phyloP scores from a whole-genome alignment of 306 rosid genomes.

The Medicago arabica region DNA sequence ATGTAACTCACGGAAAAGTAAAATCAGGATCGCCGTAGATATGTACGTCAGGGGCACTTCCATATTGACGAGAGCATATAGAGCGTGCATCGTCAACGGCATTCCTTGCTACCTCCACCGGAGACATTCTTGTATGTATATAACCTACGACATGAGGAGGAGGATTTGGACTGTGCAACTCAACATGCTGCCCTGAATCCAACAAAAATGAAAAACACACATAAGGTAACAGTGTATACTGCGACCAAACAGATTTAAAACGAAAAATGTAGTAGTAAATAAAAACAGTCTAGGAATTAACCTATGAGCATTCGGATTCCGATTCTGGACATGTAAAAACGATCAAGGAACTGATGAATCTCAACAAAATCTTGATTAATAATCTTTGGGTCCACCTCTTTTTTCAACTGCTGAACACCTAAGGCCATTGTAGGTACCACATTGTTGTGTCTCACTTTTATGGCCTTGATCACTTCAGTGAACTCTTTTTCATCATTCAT shows the following conservation, averaged over 20 bases:
- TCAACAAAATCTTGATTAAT: constrained; percentile 66
- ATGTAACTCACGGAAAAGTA: constrained; percentile 85
- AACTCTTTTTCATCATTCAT: constrained; percentile 70
- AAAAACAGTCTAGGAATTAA: constrained; percentile 32
- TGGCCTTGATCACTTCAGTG: constrained; percentile 89
- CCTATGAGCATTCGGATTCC: constrained; percentile 99
- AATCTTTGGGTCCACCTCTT: constrained; percentile 59
- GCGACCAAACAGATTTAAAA: too few species aligned
- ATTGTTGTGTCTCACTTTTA: constrained; percentile 95
- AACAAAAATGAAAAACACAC: constrained; percentile 33
- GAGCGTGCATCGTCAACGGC: constrained; percentile 91
- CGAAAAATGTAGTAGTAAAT: too few species aligned
- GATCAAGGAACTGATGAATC: constrained; percentile 92
- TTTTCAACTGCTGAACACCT: constrained; percentile 97
- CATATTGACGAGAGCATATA: constrained; percentile 85
- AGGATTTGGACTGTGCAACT: constrained; percentile 94
- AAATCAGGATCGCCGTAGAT: constrained; percentile 87
- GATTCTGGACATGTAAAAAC: constrained; percentile 96
- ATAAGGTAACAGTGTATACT: neutral
- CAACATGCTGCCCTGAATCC: constrained; percentile 93
- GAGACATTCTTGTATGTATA: constrained; percentile 92
- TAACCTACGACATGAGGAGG: constrained; percentile 82
- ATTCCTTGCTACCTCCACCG: constrained; percentile 69
- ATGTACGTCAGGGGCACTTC: constrained; percentile 74
- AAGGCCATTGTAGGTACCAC: constrained; percentile 97